phyloP scores from a whole-genome alignment of 495 filamentous ascomycete species.

The Entonaema liquescens region DNA sequence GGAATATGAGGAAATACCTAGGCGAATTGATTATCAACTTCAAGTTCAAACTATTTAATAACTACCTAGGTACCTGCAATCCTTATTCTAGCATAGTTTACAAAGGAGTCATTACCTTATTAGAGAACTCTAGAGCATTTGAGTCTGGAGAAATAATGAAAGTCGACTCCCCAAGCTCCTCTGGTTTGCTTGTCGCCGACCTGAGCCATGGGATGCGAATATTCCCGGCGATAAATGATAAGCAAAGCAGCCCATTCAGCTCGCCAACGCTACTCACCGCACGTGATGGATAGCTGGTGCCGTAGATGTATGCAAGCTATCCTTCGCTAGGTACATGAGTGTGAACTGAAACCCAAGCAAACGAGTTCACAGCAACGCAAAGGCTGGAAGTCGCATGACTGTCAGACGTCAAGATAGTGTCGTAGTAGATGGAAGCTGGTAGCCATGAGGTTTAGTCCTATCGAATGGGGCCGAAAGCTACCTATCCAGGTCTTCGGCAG shows the following conservation, averaged over 20 bases:
- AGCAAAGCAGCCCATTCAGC: neutral
- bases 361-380: neutral
- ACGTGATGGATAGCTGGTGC: constrained; percentile 18
- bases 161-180: neutral
- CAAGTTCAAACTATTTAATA: too few species aligned
- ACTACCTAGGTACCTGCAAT: too few species aligned
- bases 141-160: too few species aligned
- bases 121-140: too few species aligned
- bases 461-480: constrained; percentile 26
- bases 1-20: neutral
- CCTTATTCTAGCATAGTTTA: too few species aligned
- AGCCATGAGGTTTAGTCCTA: neutral
- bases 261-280: constrained; percentile 1
- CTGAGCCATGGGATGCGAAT: neutral
- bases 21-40: neutral
- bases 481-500: neutral
- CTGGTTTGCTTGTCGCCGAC: neutral
- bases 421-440: neutral
- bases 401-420: neutral
- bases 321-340: constrained; percentile 6
- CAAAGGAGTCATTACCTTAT: too few species aligned
- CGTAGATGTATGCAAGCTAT: constrained; percentile 3
- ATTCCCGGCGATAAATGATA: neutral
- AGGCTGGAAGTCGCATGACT: neutral
- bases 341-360: constrained; percentile 1